Evolutionary conservation across 2,329 filamentous ascomycete genomes (phyloP).

Genomic region (Clonostachys byssicola): DNA sequence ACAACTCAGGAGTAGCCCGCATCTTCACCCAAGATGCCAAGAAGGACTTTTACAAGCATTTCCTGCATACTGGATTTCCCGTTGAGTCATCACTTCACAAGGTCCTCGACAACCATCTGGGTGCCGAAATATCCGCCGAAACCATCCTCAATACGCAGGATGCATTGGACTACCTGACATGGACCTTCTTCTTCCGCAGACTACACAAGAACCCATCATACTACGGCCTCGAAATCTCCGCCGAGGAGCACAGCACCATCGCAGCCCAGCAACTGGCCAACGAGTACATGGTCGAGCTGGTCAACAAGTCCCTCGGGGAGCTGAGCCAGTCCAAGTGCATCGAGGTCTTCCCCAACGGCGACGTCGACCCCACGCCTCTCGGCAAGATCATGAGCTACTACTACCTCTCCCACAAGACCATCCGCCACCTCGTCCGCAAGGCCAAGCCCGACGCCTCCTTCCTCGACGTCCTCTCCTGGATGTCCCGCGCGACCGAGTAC

Average conservation of each 20-base stretch:
- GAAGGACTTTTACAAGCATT: slow-evolving; percentile 99
- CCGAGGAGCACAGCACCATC: slow-evolving; percentile 86
- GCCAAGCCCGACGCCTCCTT: slow-evolving; percentile 75
- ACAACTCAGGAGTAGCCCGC: slow-evolving; percentile 89
- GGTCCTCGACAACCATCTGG: slow-evolving; percentile 93
- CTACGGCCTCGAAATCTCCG: slow-evolving; percentile 90
- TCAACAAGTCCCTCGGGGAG: slow-evolving; percentile 79
- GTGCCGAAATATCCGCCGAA: slow-evolving; percentile 89
- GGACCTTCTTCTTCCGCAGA: slow-evolving; percentile 98
- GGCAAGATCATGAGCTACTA: slow-evolving; percentile 99
- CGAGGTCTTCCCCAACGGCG: slow-evolving; percentile 76
- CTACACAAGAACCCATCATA: slow-evolving; percentile 98
- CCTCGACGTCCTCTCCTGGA: slow-evolving; percentile 82
- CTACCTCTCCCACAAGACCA: slow-evolving; percentile 92
- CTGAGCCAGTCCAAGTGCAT: slow-evolving; percentile 83
- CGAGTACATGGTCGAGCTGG: slow-evolving; percentile 90
- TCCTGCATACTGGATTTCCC: slow-evolving; percentile 94
- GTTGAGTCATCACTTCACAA: slow-evolving; percentile 96
- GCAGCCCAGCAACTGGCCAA: slow-evolving; percentile 84
- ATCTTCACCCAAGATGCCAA: slow-evolving; percentile 98
- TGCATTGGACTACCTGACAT: slow-evolving; percentile 93
- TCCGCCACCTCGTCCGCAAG: slow-evolving; percentile 75
- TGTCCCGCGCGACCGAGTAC: slow-evolving; percentile 91
- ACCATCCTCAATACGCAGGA: slow-evolving; percentile 95
- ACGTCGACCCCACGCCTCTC: slow-evolving; percentile 83